Conservation (phyloP, 768 basidiomycete species). For the Lentinula edodes region DNA sequence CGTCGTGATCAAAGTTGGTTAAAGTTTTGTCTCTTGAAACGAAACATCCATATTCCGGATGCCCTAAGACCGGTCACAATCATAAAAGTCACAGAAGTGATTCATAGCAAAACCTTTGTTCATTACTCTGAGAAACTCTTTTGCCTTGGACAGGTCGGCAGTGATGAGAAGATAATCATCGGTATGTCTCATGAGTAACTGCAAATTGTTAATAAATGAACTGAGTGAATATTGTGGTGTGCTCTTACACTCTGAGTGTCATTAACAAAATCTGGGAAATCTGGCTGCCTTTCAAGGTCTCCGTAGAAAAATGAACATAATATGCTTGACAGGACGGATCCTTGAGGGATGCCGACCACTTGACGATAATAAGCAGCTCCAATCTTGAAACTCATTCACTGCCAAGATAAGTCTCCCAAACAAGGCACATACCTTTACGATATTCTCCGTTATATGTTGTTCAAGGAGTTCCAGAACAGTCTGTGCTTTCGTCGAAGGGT, state of each 20-base stretch:
- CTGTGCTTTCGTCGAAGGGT: slow-evolving; percentile 44
- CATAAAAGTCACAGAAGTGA: not conserved
- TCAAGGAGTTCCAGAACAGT: slow-evolving; percentile 70
- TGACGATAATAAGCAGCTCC: slow-evolving; percentile 80
- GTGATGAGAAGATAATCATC: slow-evolving; percentile 94
- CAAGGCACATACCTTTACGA: slow-evolving; percentile 64
- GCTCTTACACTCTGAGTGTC: slow-evolving; percentile 58
- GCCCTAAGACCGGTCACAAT: slow-evolving; percentile 44
- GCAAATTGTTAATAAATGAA: not conserved
- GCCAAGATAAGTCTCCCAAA: not conserved
- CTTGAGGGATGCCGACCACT: slow-evolving; percentile 93
- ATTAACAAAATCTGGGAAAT: slow-evolving; percentile 37
- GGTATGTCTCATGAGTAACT: slow-evolving; percentile 82
- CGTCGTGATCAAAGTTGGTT: slow-evolving; percentile 73
- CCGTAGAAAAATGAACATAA: slow-evolving; percentile 95
- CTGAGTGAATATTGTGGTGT: not conserved
- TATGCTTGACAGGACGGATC: slow-evolving; percentile 91
- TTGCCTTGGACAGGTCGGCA: slow-evolving; percentile 54
- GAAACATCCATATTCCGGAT: slow-evolving; percentile 92
- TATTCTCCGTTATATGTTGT: slow-evolving; percentile 88
- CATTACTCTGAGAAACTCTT: slow-evolving; percentile 72
- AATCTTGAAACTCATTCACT: slow-evolving; percentile 44
- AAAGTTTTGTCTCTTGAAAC: slow-evolving; percentile 87
- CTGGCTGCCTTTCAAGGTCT: slow-evolving; percentile 66
- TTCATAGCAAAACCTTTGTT: slow-evolving; percentile 41